These are phyloP conservation scores for Cucumis cinereus DNA, from an alignment of 306 rosid species.

Conservation along the genomic window DNA sequence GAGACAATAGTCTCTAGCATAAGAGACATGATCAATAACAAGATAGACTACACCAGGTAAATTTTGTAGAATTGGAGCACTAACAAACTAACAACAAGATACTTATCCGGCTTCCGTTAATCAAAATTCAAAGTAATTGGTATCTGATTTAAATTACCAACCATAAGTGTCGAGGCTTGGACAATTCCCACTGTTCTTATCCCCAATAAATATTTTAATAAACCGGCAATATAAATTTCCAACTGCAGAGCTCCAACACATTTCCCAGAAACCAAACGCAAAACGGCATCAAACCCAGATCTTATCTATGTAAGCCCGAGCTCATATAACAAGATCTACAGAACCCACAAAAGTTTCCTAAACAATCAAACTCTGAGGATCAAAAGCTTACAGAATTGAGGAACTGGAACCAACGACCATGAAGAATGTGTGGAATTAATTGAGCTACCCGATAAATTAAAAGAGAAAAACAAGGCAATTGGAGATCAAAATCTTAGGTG, in stretches of 20 bases:
- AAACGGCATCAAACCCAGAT: conserved; percentile 8
- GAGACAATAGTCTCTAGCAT: background rate
- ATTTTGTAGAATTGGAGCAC: background rate
- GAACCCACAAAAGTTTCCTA: background rate
- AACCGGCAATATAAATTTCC: background rate
- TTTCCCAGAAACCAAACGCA: conserved; percentile 19
- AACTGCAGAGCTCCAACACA: conserved; percentile 8
- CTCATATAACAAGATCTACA: conserved; percentile 15
- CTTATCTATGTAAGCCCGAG: background rate
- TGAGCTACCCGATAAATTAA: background rate
- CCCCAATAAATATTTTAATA: background rate
- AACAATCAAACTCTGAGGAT: background rate
- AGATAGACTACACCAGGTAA: background rate
- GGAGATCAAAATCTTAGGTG: background rate
- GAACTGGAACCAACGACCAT: background rate
- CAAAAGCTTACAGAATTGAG: background rate
- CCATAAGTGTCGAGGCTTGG: background rate
- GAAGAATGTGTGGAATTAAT: background rate
- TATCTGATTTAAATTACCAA: background rate
- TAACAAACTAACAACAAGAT: background rate
- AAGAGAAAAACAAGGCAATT: background rate
- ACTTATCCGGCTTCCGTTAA: background rate
- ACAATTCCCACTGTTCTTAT: background rate
- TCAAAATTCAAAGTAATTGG: background rate
- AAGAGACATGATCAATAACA: background rate